Evolutionary conservation across 2,329 filamentous ascomycete species (phyloP), one percentile per base, ranked within the genome.

Genomic region (Cryphonectria parasitica): DNA sequence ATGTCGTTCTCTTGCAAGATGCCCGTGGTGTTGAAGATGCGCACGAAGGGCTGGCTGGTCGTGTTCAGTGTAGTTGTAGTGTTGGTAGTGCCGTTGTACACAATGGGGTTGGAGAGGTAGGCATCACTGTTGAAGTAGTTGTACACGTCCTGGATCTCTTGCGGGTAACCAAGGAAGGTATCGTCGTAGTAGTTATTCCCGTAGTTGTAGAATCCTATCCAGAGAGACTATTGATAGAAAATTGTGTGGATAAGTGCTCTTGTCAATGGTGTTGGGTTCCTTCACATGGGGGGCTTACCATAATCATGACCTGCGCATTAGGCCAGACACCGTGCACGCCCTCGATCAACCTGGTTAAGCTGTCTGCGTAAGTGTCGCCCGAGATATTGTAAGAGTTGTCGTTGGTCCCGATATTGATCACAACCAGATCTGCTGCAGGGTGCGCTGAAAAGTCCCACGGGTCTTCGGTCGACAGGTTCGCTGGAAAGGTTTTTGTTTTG

Each of bases 1-100:
- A 89, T 87, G 75, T 90, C 88, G 73, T 90, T 89, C 75, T 90
- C 87, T 74, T 89, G 86, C 74, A 90, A 76, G 61, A 90, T 87
- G 0, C 88, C 88, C 13, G 83, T 87, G 0, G 86, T 89, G 74
- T 89, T 87, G 79, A 90, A 90, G 74, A 88, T 88, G 75, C 89
- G 84, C 41, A 90, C 86, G 67, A 88, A 90, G 0, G 83, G 82
- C 69, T 83, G 75, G 52, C 75, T 76, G 17, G 76, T 75, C 31
- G 71, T 76, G 67, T 79, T 73, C 1, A 78, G 77, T 2, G 69
- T 76, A 34, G 76, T 78, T 1, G 77, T 82, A 31, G 75, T 79
- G 67, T 83, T 82, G 25, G 77, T 82, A 39, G 78, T 77, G 15
- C 78, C 82, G 69, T 84, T 79, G 77, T 81, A 85, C 13, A 80